Conservation (phyloP, 805 yeast species). For the Myxozyma mucilagina region DNA sequence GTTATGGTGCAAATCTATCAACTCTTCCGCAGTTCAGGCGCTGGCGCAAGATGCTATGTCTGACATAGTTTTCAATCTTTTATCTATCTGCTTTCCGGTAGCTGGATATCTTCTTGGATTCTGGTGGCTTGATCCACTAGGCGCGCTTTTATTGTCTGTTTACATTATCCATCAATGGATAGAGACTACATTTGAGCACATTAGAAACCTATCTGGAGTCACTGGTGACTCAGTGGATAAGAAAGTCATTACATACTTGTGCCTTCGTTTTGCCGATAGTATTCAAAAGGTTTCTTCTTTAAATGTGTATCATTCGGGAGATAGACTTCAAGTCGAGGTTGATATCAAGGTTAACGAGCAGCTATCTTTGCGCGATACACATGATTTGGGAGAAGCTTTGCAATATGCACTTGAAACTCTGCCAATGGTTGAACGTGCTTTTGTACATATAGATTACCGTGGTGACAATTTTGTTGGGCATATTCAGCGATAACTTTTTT, state of each 20-base stretch:
- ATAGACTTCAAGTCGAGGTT: constrained; percentile 62
- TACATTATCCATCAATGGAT: constrained; percentile 59
- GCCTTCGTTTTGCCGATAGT: constrained; percentile 57
- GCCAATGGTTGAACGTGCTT: constrained; percentile 65
- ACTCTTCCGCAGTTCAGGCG: constrained; percentile 71
- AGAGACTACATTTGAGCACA: constrained; percentile 55
- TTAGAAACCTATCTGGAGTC: constrained; percentile 62
- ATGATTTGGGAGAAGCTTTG: constrained; percentile 66
- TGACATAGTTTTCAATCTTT: constrained; percentile 66
- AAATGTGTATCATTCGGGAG: constrained; percentile 65
- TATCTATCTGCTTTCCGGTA: constrained; percentile 67
- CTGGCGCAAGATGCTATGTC: constrained; percentile 80
- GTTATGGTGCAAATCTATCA: constrained; percentile 59
- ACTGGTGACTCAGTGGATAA: constrained; percentile 55
- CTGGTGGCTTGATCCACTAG: constrained; percentile 59
- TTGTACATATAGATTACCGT: constrained; percentile 60
- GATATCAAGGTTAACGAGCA: constrained; percentile 55
- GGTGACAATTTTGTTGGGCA: constrained; percentile 45
- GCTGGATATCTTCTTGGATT: constrained; percentile 50
- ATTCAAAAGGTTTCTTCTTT: constrained; percentile 57
- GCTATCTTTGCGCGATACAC: constrained; percentile 55
- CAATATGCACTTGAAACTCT: constrained; percentile 66
- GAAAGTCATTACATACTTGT: constrained; percentile 57
- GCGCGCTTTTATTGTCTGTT: constrained; percentile 55
- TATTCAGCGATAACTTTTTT: constrained; percentile 24